Conservation (phyloP, 257 asterid genomes). For the Gardenia jasminoides region DNA sequence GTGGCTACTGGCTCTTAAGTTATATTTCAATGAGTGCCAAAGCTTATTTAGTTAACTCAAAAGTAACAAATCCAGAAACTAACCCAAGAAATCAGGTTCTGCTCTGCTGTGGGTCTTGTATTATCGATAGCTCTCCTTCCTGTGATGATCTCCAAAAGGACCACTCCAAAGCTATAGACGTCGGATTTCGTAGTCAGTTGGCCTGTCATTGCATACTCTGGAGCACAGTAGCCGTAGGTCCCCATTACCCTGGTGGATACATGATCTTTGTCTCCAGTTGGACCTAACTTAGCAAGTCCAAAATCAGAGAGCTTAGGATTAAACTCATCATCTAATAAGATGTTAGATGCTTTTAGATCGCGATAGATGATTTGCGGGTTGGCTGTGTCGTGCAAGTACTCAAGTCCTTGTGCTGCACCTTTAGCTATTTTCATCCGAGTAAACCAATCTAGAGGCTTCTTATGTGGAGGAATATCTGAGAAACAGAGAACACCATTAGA, state of each 20-base stretch:
- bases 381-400: conserved; percentile 43
- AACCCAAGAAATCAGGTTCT: conserved; percentile 44
- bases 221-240: conserved; percentile 51
- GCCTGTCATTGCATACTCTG: conserved; percentile 46
- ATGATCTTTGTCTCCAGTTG: conserved; percentile 36
- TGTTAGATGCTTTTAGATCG: conserved; percentile 45
- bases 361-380: conserved; percentile 43
- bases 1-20: background rate
- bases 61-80: conserved; percentile 18
- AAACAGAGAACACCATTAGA: conserved; percentile 23
- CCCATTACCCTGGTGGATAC: conserved; percentile 49
- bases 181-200: conserved; percentile 43
- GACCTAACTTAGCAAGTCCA: conserved; percentile 49
- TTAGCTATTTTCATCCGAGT: conserved; percentile 44
- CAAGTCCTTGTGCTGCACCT: conserved; percentile 48
- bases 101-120: conserved; percentile 37
- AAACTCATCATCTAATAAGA: conserved; percentile 32
- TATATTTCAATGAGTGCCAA: too few relatives aligned
- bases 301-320: conserved; percentile 49
- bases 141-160: conserved; percentile 42
- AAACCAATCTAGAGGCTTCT: conserved; percentile 44
- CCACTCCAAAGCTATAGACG: conserved; percentile 52
- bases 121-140: conserved; percentile 51
- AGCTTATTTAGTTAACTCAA: background rate
- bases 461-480: conserved; percentile 29